Percentiles rank a stretch among this genome's conserved stretches.
These are phyloP conservation scores for Stephania japonica DNA, from an alignment of 164 flowering plant genomes.

Conservation along the genomic window DNA sequence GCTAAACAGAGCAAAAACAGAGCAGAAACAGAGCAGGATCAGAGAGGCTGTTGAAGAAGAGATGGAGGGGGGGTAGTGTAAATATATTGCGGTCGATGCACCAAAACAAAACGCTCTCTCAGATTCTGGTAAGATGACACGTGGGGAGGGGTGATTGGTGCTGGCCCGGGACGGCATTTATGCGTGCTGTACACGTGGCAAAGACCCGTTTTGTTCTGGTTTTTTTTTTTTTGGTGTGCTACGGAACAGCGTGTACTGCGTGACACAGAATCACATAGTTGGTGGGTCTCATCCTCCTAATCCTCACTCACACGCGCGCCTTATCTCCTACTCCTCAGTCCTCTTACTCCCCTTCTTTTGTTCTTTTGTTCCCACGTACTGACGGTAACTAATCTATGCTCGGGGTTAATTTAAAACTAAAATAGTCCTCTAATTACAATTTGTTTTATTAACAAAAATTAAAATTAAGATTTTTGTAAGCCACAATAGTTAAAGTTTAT, in stretches of 20 bases:
- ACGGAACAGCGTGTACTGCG: not conserved
- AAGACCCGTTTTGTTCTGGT: not conserved
- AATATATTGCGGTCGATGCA: not conserved
- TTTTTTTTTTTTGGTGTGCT: not conserved
- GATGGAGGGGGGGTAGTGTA: not conserved
- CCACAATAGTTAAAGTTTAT: no score
- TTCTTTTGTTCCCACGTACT: not conserved
- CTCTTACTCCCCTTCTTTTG: not conserved
- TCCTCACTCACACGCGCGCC: not conserved
- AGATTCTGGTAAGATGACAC: conserved; percentile 11
- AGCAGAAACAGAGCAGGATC: not conserved
- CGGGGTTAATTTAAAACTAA: no score
- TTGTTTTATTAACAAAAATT: no score
- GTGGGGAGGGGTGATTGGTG: conserved; percentile 5
- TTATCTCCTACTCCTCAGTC: not conserved
- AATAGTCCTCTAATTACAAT: no score
- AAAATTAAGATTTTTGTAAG: no score
- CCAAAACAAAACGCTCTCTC: conserved; percentile 3
- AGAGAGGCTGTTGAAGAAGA: conserved; percentile 6
- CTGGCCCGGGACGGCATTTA: conserved; percentile 6
- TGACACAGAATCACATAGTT: not conserved
- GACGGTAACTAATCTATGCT: no score
- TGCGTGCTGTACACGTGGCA: conserved; percentile 6
- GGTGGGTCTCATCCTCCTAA: not conserved
- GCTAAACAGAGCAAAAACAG: not conserved